Percentiles rank a stretch among this genome's conserved stretches.
Evolutionary conservation across 1,139 yeast species (phyloP).

Genomic region (Saccharomyces uvarum): DNA sequence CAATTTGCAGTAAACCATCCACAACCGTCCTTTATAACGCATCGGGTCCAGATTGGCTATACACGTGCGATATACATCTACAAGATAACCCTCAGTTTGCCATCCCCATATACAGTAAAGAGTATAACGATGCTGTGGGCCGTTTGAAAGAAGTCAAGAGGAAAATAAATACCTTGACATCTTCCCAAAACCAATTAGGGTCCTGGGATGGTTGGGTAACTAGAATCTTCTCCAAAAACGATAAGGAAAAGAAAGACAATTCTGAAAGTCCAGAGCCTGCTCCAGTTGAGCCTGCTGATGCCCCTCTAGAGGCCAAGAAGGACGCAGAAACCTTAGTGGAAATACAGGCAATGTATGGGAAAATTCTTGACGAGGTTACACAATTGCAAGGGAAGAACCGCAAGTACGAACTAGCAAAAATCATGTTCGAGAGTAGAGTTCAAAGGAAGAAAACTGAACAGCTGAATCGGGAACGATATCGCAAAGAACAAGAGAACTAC

Average conservation of each 20-base stretch:
- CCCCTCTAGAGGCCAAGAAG: background rate
- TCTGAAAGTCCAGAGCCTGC: constrained; percentile 20
- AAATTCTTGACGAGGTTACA: constrained; percentile 24
- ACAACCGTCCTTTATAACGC: constrained; percentile 45
- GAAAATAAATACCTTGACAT: constrained; percentile 34
- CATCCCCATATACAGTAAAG: constrained; percentile 41
- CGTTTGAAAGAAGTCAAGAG: constrained; percentile 36
- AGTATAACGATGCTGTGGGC: constrained; percentile 40
- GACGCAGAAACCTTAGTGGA: background rate
- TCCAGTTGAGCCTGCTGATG: background rate
- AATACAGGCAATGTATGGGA: constrained; percentile 27
- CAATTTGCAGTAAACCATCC: constrained; percentile 62
- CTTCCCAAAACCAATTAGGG: constrained; percentile 12
- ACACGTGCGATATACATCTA: constrained; percentile 59
- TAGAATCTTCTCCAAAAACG: constrained; percentile 27
- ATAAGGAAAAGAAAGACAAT: constrained; percentile 16
- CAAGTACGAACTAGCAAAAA: constrained; percentile 43
- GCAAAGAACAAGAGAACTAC: constrained; percentile 23
- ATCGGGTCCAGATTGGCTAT: constrained; percentile 53
- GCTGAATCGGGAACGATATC: constrained; percentile 31
- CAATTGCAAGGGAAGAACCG: constrained; percentile 35
- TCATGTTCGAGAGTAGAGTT: constrained; percentile 48
- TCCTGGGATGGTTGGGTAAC: constrained; percentile 34
- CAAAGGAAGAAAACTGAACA: constrained; percentile 36
- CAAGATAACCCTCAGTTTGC: constrained; percentile 55